These are phyloP conservation scores for Casuarina cunninghamiana DNA, from an alignment of 306 rosid species.

Conservation along the genomic window DNA sequence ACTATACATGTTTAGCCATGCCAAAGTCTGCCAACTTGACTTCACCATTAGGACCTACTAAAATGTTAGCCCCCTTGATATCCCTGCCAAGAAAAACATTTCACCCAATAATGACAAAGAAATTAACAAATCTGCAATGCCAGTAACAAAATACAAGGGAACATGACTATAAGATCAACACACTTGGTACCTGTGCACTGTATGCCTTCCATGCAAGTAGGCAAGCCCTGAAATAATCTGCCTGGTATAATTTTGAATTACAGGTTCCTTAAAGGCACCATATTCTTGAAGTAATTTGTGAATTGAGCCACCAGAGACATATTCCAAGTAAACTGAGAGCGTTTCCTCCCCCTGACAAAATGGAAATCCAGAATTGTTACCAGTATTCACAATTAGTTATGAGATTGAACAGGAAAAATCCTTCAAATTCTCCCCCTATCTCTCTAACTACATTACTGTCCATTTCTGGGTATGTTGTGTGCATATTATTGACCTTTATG, in stretches of 20 bases:
- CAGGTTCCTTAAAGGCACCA: slow-evolving; percentile 87
- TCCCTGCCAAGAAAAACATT: slow-evolving; percentile 65
- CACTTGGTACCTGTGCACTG: slow-evolving; percentile 79
- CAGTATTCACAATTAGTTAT: slow-evolving; percentile 1
- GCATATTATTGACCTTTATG: slow-evolving; percentile 10
- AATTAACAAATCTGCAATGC: slow-evolving; percentile 2
- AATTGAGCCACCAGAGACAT: slow-evolving; percentile 94
- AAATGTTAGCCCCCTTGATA: slow-evolving; percentile 97
- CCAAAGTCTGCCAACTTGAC: slow-evolving; percentile 98
- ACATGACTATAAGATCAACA: background rate
- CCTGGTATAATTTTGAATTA: slow-evolving; percentile 88
- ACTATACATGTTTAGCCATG: slow-evolving; percentile 92
- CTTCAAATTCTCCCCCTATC: slow-evolving; percentile 1
- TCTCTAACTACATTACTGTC: slow-evolving; percentile 1
- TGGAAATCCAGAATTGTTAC: slow-evolving; percentile 11
- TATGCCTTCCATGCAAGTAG: slow-evolving; percentile 88
- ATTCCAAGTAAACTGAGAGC: slow-evolving; percentile 90
- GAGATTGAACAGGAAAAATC: background rate
- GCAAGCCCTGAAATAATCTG: slow-evolving; percentile 94
- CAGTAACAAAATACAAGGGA: slow-evolving; percentile 12
- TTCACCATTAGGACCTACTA: slow-evolving; percentile 93
- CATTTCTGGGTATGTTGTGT: slow-evolving; percentile 2
- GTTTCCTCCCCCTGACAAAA: slow-evolving; percentile 73
- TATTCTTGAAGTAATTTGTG: slow-evolving; percentile 93
- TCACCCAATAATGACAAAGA: slow-evolving; percentile 5